These are phyloP conservation scores for California macrophylla DNA, from an alignment of 441 rosid genomes.

Conservation along the genomic window DNA sequence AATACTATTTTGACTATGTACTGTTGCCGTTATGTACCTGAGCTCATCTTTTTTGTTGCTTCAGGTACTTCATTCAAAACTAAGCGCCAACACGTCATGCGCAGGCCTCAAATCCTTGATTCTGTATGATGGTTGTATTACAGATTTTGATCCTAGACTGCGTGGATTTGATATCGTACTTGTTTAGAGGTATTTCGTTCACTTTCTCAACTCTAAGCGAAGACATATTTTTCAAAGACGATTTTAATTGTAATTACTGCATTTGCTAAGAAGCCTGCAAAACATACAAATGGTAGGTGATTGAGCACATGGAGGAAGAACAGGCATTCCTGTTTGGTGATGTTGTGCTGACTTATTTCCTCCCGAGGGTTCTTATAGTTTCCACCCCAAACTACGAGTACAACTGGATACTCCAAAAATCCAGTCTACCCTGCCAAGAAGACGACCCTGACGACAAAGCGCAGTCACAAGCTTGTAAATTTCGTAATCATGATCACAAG, in stretches of 20 bases:
- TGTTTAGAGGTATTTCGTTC: slow-evolving; percentile 69
- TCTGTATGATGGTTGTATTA: slow-evolving; percentile 82
- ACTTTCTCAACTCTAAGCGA: slow-evolving; percentile 2
- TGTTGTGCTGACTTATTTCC: slow-evolving; percentile 47
- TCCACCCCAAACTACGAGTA: slow-evolving; percentile 92
- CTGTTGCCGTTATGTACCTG: neutral
- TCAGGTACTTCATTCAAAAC: slow-evolving; percentile 76
- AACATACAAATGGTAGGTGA: slow-evolving; percentile 41
- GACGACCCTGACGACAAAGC: slow-evolving; percentile 50
- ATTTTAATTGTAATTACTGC: neutral
- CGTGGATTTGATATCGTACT: slow-evolving; percentile 62
- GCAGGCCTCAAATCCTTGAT: slow-evolving; percentile 47
- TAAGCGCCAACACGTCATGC: slow-evolving; percentile 31
- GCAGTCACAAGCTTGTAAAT: slow-evolving; percentile 38
- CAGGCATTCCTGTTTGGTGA: slow-evolving; percentile 63
- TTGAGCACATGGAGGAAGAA: slow-evolving; percentile 98
- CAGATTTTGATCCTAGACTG: slow-evolving; percentile 58
- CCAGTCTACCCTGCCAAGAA: slow-evolving; percentile 39
- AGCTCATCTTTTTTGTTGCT: slow-evolving; percentile 15
- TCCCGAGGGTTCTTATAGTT: slow-evolving; percentile 59
- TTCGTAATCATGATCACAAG: slow-evolving; percentile 93
- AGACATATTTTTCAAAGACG: neutral
- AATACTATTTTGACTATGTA: neutral
- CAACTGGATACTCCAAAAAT: slow-evolving; percentile 68
- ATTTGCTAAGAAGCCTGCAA: neutral